A percentile compares a stretch with the other conserved stretches of the same genome.
Conservation (phyloP, 148 eudicot genomes). For the Rhododendron kiyosumense region DNA sequence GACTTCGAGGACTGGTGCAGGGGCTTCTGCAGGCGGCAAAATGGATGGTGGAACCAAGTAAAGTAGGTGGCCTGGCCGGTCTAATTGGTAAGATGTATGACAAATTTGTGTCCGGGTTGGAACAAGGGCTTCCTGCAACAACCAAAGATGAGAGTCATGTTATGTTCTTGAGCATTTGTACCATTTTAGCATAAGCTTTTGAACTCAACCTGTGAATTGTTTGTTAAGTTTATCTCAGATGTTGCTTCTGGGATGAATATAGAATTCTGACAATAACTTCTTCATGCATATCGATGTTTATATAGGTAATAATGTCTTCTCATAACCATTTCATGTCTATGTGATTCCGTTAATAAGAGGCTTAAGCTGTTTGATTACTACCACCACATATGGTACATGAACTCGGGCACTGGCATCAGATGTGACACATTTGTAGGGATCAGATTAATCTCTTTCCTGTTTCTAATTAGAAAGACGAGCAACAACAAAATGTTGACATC, state of each 20-base stretch:
- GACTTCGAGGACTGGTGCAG: conserved; percentile 38
- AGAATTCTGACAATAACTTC: not conserved
- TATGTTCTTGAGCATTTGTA: not conserved
- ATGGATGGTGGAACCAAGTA: conserved; percentile 3
- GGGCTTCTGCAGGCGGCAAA: conserved; percentile 38
- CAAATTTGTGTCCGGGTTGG: conserved; percentile 15
- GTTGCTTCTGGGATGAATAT: not conserved
- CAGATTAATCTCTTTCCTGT: not conserved
- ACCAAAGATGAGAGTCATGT: not conserved
- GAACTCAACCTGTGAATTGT: no score
- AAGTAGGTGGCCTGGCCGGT: conserved; percentile 48
- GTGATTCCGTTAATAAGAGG: not conserved
- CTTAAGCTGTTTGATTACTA: not conserved
- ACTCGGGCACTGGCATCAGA: not conserved
- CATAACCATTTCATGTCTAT: not conserved
- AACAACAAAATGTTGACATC: not conserved
- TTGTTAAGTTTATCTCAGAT: not conserved
- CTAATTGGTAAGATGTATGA: conserved; percentile 32
- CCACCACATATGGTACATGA: not conserved
- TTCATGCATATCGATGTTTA: not conserved
- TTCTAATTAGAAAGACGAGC: not conserved
- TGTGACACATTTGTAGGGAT: not conserved
- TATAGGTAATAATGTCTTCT: not conserved
- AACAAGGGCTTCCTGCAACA: conserved; percentile 62
- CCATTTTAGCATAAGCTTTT: not conserved